Percentiles rank a stretch among this genome's conserved stretches.
Conservation (phyloP, 305 asterid species). For the Plantago rigida region DNA sequence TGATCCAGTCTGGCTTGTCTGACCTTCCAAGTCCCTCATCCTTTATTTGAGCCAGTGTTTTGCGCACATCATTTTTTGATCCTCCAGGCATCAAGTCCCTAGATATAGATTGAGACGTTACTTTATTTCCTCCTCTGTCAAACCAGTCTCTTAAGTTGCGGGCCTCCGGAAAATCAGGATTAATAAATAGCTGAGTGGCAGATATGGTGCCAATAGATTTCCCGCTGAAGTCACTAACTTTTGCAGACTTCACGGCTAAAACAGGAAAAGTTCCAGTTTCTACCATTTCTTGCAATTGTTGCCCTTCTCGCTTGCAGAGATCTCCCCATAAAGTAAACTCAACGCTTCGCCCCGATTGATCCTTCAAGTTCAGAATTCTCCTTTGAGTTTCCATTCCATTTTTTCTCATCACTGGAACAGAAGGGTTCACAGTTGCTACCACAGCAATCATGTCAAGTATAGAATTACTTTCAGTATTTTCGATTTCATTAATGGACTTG, state of each 20-base stretch:
- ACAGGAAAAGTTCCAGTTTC: conserved; percentile 60
- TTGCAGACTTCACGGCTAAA: conserved; percentile 87
- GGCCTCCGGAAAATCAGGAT: conserved; percentile 71
- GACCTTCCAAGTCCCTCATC: conserved; percentile 90
- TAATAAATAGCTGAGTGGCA: conserved; percentile 73
- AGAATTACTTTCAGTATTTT: conserved; percentile 63
- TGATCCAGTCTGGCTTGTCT: conserved; percentile 86
- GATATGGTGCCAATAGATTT: conserved; percentile 73
- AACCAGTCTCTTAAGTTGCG: conserved; percentile 58
- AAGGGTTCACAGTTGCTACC: conserved; percentile 65
- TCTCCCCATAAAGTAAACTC: conserved; percentile 96
- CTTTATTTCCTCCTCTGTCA: conserved; percentile 60
- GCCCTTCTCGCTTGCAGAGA: conserved; percentile 85
- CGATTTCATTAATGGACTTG: conserved; percentile 67
- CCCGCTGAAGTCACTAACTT: conserved; percentile 79
- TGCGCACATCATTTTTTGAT: conserved; percentile 61
- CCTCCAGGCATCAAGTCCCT: conserved; percentile 55
- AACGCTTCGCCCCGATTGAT: conserved; percentile 59
- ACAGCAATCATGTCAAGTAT: conserved; percentile 78
- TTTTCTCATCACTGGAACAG: conserved; percentile 79
- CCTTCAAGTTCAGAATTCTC: conserved; percentile 68
- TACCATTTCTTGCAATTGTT: conserved; percentile 52
- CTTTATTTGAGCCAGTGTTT: conserved; percentile 64
- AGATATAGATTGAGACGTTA: conserved; percentile 65
- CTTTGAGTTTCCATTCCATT: conserved; percentile 96